phyloP scores from a whole-genome alignment of 2,329 filamentous ascomycete genomes.

The Myriosclerotinia scirpicola region DNA sequence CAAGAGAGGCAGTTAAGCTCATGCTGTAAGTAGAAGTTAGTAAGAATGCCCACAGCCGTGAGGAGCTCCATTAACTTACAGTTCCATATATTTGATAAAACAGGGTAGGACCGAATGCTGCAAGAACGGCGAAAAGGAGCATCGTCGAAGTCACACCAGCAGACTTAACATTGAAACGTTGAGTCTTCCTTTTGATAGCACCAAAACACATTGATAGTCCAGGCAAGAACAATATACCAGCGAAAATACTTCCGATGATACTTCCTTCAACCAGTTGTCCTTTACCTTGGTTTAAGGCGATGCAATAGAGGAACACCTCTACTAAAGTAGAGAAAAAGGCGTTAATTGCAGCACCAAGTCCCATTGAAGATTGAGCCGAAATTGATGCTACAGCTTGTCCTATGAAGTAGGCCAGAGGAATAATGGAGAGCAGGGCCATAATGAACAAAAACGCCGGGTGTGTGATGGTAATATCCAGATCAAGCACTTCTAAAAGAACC shows the following conservation, averaged over 20 bases:
- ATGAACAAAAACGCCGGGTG: constrained; percentile 84
- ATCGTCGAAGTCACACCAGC: constrained; percentile 97
- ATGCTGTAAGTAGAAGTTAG: constrained; percentile 58
- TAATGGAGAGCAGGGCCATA: constrained; percentile 84
- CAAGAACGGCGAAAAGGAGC: constrained; percentile 93
- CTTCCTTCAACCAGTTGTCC: constrained; percentile 91
- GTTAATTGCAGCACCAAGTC: constrained; percentile 92
- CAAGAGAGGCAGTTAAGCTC: constrained; percentile 82
- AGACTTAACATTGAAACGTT: constrained; percentile 95
- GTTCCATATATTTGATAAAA: constrained; percentile 99
- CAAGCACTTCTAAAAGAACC: constrained; percentile 68
- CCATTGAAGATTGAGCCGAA: constrained; percentile 98
- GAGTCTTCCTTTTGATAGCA: constrained; percentile 95
- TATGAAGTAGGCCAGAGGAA: constrained; percentile 96
- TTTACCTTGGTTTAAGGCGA: constrained; percentile 90
- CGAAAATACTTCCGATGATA: constrained; percentile 97
- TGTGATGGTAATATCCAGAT: constrained; percentile 69
- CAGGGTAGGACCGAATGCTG: constrained; percentile 89
- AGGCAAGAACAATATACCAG: constrained; percentile 90
- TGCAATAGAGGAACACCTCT: constrained; percentile 96
- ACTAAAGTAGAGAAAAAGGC: constrained; percentile 98
- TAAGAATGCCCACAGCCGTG: constrained; percentile 17
- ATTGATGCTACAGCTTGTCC: constrained; percentile 98
- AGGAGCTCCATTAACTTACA: constrained; percentile 46
- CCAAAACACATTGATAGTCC: constrained; percentile 99